Evolutionary conservation across 306 rosid genomes (phyloP), one percentile per base, ranked within the genome.

Genomic region (Castanea sativa): DNA sequence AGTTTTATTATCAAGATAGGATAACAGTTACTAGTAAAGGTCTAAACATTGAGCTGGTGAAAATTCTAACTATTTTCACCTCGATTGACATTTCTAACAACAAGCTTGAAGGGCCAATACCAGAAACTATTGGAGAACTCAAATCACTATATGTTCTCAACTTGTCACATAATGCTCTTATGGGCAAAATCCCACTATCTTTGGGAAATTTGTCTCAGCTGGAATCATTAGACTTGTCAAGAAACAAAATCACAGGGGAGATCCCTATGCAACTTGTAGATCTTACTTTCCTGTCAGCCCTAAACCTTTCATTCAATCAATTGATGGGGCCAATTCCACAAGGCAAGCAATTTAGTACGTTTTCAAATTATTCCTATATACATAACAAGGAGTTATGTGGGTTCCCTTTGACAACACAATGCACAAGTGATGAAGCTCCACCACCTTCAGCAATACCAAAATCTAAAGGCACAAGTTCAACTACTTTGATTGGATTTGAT

Each of bases 201-300:
- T 65, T 88, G 0, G 88, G 79, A 6, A 88, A 85, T 21, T 18
- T 90, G 79, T 71, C 13, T 41, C 30, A 58, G 0, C 68, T 88
- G 0, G 92, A 90, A 79, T 90, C 91, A 57, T 73, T 90, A 51
- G 92, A 88, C 79, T 65, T 88, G 2, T 90, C 94, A 78, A 12
- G 13, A 0, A 90, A 90, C 78, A 14, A 18, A 12, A 56, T 90
- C 25, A 63, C 61, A 0, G 91, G 89, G 19, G 27, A 55, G 30
- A 88, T 90, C 80, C 92, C 94, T 1, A 0, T 0, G 1, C 76
- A 78, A 56, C 11, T 90, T 27, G 53, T 86, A 14, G 67, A 12
- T 10, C 78, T 88, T 52, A 61, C 2, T 15, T 90, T 90, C 81
- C 85, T 89, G 16, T 52, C 83, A 7, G 65, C 58, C 41, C 1